Evolutionary conservation across 306 rosid genomes (phyloP).

Genomic region (Rubus parviflorus): DNA sequence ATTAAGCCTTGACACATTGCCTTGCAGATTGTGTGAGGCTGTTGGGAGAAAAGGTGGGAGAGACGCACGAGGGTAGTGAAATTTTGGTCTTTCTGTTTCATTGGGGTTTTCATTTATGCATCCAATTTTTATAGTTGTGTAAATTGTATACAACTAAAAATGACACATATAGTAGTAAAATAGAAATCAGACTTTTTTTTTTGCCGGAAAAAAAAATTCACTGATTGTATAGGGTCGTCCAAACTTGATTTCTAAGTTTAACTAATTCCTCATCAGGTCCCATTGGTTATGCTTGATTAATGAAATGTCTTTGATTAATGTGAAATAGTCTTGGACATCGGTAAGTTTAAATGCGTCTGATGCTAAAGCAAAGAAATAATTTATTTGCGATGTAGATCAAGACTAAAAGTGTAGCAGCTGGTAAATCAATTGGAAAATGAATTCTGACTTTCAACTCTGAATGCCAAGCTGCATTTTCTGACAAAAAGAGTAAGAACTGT

Average conservation of each 20-base stretch:
- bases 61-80: constrained; percentile 41
- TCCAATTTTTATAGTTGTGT: neutral
- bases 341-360: too few relatives aligned
- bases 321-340: neutral
- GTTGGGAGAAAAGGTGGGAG: constrained; percentile 83
- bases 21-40: constrained; percentile 77
- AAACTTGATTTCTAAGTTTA: neutral
- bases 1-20: constrained; percentile 82
- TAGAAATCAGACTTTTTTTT: too few relatives aligned
- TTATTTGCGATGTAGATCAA: too few relatives aligned
- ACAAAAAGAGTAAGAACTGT: too few relatives aligned
- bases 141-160: constrained; percentile 13
- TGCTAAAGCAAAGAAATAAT: too few relatives aligned
- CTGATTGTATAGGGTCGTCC: neutral
- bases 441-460: too few relatives aligned
- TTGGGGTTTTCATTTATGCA: neutral
- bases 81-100: neutral
- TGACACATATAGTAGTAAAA: neutral
- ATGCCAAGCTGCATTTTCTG: too few relatives aligned
- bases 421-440: too few relatives aligned
- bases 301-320: neutral
- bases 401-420: too few relatives aligned
- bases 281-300: constrained; percentile 1
- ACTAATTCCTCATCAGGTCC: neutral
- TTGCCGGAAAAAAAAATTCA: too few relatives aligned